phyloP scores from a whole-genome alignment of 1,284 basidiomycete genomes.

The Kalmanozyma brasiliensis region DNA sequence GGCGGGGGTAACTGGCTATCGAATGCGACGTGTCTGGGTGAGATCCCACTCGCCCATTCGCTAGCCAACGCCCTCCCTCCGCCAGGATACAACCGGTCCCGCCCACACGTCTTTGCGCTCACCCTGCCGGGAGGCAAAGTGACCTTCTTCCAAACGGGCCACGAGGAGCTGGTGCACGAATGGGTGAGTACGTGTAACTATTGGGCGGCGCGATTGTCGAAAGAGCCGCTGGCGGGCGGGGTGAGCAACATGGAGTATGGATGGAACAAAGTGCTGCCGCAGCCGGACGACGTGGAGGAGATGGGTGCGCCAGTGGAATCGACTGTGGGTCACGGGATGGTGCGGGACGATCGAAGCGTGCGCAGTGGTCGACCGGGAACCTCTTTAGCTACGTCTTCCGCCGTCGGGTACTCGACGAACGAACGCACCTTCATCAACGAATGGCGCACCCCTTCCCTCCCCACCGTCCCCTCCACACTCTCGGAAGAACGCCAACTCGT shows the following conservation, averaged over 20 bases:
- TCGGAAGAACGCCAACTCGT: conserved; percentile 83
- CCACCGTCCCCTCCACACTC: conserved; percentile 83
- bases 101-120: conserved; percentile 94
- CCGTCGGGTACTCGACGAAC: conserved; percentile 21
- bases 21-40: conserved; percentile 84
- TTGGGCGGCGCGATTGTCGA: conserved; percentile 92
- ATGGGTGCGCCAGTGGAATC: conserved; percentile 66
- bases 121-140: conserved; percentile 87
- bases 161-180: conserved; percentile 94
- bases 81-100: conserved; percentile 87
- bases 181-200: conserved; percentile 99
- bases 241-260: conserved; percentile 99
- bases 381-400: conserved; percentile 14
- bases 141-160: conserved; percentile 97
- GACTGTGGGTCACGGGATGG: too few relatives aligned
- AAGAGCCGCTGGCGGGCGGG: conserved; percentile 91
- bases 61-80: conserved; percentile 86
- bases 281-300: conserved; percentile 67
- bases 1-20: conserved; percentile 97
- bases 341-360: conserved; percentile 45
- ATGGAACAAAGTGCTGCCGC: conserved; percentile 79
- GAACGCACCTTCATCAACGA: conserved; percentile 88
- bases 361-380: too few relatives aligned
- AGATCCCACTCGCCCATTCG: conserved; percentile 84
- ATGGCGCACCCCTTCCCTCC: conserved; percentile 89